A percentile compares a stretch with the other conserved stretches of the same genome.
phyloP scores from a whole-genome alignment of 1,284 basidiomycete species.

The Anthracocystis setariae region DNA sequence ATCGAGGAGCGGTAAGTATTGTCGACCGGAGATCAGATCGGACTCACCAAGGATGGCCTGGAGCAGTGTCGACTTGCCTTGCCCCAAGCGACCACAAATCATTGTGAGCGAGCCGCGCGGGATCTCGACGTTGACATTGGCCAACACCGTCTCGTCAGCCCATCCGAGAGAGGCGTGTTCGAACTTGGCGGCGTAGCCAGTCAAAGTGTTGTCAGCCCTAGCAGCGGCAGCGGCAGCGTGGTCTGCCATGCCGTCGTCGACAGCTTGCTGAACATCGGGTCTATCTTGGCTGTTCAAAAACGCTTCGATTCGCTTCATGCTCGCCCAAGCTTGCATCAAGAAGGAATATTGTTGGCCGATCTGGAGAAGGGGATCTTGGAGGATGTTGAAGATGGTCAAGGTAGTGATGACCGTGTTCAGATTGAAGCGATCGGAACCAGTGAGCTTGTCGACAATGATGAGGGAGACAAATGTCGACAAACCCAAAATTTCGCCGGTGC shows the following conservation, averaged over 20 bases:
- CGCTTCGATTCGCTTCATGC: conserved; percentile 51
- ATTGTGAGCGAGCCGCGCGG: conserved; percentile 46
- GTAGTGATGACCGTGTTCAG: conserved; percentile 58
- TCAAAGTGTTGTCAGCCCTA: not conserved
- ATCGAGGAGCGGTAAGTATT: conserved; percentile 30
- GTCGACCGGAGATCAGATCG: conserved; percentile 43
- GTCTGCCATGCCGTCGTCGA: conserved; percentile 8
- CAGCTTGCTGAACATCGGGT: conserved; percentile 20
- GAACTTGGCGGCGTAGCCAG: conserved; percentile 34
- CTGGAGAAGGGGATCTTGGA: conserved; percentile 48
- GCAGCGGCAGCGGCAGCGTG: conserved; percentile 2
- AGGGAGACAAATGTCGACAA: conserved; percentile 48
- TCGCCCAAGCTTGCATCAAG: conserved; percentile 52
- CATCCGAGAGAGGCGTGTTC: conserved; percentile 40
- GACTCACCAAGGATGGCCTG: conserved; percentile 60
- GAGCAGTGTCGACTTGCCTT: conserved; percentile 62
- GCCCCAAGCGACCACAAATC: conserved; percentile 59
- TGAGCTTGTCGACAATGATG: conserved; percentile 39
- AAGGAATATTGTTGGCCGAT: conserved; percentile 56
- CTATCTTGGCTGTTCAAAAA: conserved; percentile 43
- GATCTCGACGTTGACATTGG: conserved; percentile 45
- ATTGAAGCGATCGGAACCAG: conserved; percentile 42
- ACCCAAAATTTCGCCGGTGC: conserved; percentile 33
- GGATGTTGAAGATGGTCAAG: conserved; percentile 48
- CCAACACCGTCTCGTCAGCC: conserved; percentile 21